Evolutionary conservation across 2,329 filamentous ascomycete species (phyloP).

Genomic region (Colletotrichum sp.): DNA sequence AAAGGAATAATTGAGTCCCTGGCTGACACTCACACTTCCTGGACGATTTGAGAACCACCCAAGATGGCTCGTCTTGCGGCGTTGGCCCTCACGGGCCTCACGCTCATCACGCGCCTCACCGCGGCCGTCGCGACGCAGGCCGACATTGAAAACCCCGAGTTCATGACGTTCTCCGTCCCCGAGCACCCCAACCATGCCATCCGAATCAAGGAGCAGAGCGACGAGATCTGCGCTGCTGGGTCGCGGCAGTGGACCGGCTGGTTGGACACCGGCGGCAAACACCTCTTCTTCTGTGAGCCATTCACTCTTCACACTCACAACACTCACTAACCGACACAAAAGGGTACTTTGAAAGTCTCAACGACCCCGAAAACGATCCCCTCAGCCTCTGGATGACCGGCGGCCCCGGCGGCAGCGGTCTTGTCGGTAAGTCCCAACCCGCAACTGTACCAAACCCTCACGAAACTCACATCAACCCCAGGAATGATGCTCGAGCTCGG

Average conservation of each 20-base stretch:
- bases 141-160: neutral
- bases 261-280: constrained; percentile 27
- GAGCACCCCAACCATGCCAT: constrained; percentile 26
- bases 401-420: constrained; percentile 60
- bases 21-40: neutral
- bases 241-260: constrained; percentile 32
- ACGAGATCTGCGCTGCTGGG: constrained; percentile 28
- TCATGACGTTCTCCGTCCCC: constrained; percentile 5
- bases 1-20: neutral
- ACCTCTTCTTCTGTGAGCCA: constrained; percentile 24
- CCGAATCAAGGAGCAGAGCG: constrained; percentile 29
- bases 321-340: neutral
- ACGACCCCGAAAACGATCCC: constrained; percentile 30
- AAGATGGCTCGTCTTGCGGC: neutral
- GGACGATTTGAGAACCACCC: neutral
- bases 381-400: constrained; percentile 65
- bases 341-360: constrained; percentile 33
- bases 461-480: neutral
- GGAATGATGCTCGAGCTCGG: constrained; percentile 22
- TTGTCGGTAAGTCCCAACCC: constrained; percentile 41
- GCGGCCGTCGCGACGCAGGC: neutral
- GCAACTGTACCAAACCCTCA: rapidly evolving
- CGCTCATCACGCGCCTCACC: neutral
- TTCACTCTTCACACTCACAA: too few species aligned
- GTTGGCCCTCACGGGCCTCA: neutral